phyloP scores from a whole-genome alignment of 2,329 filamentous ascomycete species.

The Apiospora malaysiana region DNA sequence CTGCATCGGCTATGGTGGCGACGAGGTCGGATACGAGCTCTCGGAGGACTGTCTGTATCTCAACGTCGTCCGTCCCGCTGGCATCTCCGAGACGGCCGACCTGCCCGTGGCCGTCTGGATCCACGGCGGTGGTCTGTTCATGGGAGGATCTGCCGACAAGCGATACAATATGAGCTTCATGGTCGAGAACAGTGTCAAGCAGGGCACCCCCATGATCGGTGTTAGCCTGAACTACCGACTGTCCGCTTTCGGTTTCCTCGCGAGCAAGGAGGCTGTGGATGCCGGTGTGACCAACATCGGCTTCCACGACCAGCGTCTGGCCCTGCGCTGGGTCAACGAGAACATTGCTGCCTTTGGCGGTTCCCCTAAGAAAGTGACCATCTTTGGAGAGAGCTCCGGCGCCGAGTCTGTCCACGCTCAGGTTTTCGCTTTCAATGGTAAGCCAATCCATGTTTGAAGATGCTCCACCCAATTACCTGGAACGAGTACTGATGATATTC shows the following conservation, averaged over 20 bases:
- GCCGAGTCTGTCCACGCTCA: constrained; percentile 50
- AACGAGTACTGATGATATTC: background rate
- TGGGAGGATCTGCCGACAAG: constrained; percentile 43
- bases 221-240: constrained; percentile 56
- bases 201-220: constrained; percentile 53
- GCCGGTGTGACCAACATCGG: constrained; percentile 54
- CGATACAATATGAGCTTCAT: constrained; percentile 67
- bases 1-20: constrained; percentile 51
- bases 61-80: constrained; percentile 37
- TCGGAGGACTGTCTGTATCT: constrained; percentile 40
- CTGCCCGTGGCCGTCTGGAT: constrained; percentile 65
- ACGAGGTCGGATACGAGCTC: constrained; percentile 28
- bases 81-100: constrained; percentile 26
- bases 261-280: constrained; percentile 44
- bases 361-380: constrained; percentile 46
- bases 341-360: constrained; percentile 44
- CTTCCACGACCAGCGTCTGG: constrained; percentile 50
- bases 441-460: background rate
- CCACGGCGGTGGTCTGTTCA: constrained; percentile 46
- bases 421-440: constrained; percentile 48
- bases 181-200: constrained; percentile 51
- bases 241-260: constrained; percentile 53
- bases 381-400: constrained; percentile 55
- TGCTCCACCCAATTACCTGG: background rate
- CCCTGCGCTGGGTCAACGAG: constrained; percentile 50